A percentile compares a stretch with the other conserved stretches of the same genome.
These are phyloP conservation scores for Fusarium proliferatum DNA, from an alignment of 2,329 filamentous ascomycete genomes.

Conservation along the genomic window DNA sequence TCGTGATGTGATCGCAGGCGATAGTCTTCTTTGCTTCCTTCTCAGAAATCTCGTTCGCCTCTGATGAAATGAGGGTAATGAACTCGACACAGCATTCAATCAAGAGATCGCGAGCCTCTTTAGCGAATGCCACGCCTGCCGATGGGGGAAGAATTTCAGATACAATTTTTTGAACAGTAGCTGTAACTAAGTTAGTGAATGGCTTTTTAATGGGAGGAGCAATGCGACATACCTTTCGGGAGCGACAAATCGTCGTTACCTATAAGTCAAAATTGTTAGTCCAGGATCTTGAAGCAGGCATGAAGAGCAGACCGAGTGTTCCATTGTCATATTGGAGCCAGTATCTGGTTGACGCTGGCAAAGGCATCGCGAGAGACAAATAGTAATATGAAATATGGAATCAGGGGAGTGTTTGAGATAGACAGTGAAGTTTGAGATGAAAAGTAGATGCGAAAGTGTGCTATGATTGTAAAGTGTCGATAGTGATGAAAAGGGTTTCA, in stretches of 20 bases:
- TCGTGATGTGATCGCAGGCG: conserved; percentile 96
- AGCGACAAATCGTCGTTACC: conserved; percentile 72
- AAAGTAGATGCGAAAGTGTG: conserved; percentile 12
- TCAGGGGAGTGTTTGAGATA: background rate
- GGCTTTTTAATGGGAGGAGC: background rate
- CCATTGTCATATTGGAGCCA: conserved; percentile 43
- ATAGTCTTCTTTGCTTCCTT: conserved; percentile 99
- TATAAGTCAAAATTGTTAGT: conserved; percentile 54
- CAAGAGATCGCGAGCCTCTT: conserved; percentile 92
- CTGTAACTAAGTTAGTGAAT: conserved; percentile 53
- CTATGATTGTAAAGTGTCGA: background rate
- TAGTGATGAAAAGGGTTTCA: conserved; percentile 4
- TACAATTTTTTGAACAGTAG: conserved; percentile 86
- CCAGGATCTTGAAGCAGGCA: background rate
- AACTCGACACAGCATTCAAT: conserved; percentile 99
- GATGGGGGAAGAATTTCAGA: conserved; percentile 87
- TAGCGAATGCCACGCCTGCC: conserved; percentile 84
- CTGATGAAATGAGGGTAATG: conserved; percentile 97
- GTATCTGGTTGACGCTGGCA: conserved; percentile 43
- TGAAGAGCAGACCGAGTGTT: conserved; percentile 30
- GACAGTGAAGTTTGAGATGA: conserved; percentile 9
- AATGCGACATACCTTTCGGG: conserved; percentile 66
- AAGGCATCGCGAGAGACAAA: conserved; percentile 25
- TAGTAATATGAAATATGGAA: background rate
- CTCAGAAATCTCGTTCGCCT: conserved; percentile 98